Base-by-base conservation (phyloP, 305 asterid species). In the Plantago coronopus region DNA sequence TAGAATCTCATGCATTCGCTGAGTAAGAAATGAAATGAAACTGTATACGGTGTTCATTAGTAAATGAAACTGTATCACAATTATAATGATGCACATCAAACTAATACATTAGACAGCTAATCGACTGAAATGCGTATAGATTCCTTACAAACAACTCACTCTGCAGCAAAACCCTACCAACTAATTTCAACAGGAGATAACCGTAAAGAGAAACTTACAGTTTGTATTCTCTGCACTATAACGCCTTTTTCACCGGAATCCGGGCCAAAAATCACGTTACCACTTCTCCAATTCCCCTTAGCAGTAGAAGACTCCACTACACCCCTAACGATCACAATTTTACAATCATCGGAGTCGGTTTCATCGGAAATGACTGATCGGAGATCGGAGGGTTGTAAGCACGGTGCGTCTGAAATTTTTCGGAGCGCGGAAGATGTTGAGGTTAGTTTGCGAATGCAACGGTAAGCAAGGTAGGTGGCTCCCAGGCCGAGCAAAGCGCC, bases 401-500 rank as follows among this genome's bases (percentile, higher is more conserved):
- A 66, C 12, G 95, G 94, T 7, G 95, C 86, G 40, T 78, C 69
- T 42, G 74, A 73, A 62, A 91, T 83, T 74, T 74, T 79, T 21
- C 76, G 84, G 19, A 85, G 85, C 31, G 95, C 91, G 23, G 95
- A 75, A 23, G 94, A 75, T 21, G 80, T 72, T 56, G 78, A 59
- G 8, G 65, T 50, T 68, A 74, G 79, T 18, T 82, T 83, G 61
- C 85, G 76, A 51, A 85, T 50, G 75, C 83, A 73, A 18, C 96
- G 85, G 46, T 79, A 82, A 4, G 94, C 86, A 48, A 77, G 78
- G 76, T 83, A 88, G 15, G 95, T 88, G 42, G 83, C 63, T 64
- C 85, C 91, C 54, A 91, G 5, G 37, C 97, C 97, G 18, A 86
- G 70, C 13, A 83, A 54, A 5, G 94, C 96, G 7, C 96, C 96